A percentile compares a stretch with the other conserved stretches of the same genome.
Conservation (phyloP, 192 early-diverging fungal genomes). For the Podila clonocystis region DNA sequence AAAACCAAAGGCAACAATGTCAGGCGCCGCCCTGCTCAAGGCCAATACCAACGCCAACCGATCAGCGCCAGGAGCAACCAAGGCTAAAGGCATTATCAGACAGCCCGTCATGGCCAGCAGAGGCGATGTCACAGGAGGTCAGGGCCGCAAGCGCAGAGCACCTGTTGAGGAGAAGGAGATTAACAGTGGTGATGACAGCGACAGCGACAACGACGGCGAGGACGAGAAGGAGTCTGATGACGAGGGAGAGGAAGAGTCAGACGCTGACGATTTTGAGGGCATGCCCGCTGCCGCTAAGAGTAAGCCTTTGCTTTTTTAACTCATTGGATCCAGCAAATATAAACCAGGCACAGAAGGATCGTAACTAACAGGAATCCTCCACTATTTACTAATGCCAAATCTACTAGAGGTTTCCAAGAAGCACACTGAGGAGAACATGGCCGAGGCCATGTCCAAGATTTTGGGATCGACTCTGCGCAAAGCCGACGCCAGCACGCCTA, state of each 20-base stretch:
- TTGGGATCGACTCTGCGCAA: constrained; percentile 61
- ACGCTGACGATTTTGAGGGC: constrained; percentile 55
- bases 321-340: not conserved
- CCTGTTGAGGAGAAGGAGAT: constrained; percentile 23
- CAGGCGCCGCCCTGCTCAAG: constrained; percentile 35
- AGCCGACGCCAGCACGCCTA: constrained; percentile 64
- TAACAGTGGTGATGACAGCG: constrained; percentile 41
- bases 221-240: constrained; percentile 55
- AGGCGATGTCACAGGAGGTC: constrained; percentile 46
- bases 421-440: constrained; percentile 64
- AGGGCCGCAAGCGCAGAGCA: constrained; percentile 24
- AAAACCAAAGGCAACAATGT: constrained; percentile 41
- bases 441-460: constrained; percentile 76
- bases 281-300: constrained; percentile 32
- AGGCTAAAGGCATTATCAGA: constrained; percentile 21
- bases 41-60: constrained; percentile 37
- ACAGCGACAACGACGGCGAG: constrained; percentile 49
- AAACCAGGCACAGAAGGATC: too few species aligned
- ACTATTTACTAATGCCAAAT: not conserved
- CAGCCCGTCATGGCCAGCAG: constrained; percentile 32
- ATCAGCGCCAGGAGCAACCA: constrained; percentile 14
- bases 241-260: constrained; percentile 47
- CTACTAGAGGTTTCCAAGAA: constrained; percentile 57
- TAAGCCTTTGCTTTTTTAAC: constrained; percentile 6
- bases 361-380: not conserved